Evolutionary conservation across 441 rosid species (phyloP), one percentile per base, ranked within the genome.

Genomic region (Capsella rubella): DNA sequence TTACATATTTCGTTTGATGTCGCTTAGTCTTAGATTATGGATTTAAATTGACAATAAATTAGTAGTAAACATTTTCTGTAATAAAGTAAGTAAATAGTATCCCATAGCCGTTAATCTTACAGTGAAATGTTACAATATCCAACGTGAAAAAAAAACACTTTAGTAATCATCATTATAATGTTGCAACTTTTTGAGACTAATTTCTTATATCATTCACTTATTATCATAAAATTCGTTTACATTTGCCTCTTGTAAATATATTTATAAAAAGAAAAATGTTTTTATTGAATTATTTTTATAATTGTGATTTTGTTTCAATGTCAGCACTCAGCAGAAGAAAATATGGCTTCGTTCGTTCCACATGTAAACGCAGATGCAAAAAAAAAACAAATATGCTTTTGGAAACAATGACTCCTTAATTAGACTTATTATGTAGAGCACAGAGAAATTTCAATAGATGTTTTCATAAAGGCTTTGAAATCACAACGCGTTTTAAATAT

Each of bases 391-490:
- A 59, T 21, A 14, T 51, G 29, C 32, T 43, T 31, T 45, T 45
- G 37, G 37, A 57, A 35, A 10, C 29, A 16, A 37, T 18, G 32
- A 6, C 31, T 59, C 64, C 42, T 16, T 39, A n/a, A 10, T 55
- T 43, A 1, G 25, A 21, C 25, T 21, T 34, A 34, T 43, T 11
- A 68, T 46, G 16, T 40, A 28, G 52, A 47, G 34, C 32, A 25
- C 37, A 14, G 2, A 9, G 14, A 56, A 18, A 18, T 32, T 56
- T 31, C 73, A 31, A 16, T 72, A 53, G 28, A 63, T 34, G 55
- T 21, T 15, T 37, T 32, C 15, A 6, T 35, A 61, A 69, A 69
- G 15, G 31, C 14, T 53, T 27, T 67, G 39, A 35, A 52, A 61
- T n/a, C n/a, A 11, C 21, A 52, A 32, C 40, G 66, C 12, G 40